Evolutionary conservation across 202 grass and related monocot species (phyloP), one percentile per base, ranked within the genome.

Genomic region (Bolboschoenoplectus hybrid): DNA sequence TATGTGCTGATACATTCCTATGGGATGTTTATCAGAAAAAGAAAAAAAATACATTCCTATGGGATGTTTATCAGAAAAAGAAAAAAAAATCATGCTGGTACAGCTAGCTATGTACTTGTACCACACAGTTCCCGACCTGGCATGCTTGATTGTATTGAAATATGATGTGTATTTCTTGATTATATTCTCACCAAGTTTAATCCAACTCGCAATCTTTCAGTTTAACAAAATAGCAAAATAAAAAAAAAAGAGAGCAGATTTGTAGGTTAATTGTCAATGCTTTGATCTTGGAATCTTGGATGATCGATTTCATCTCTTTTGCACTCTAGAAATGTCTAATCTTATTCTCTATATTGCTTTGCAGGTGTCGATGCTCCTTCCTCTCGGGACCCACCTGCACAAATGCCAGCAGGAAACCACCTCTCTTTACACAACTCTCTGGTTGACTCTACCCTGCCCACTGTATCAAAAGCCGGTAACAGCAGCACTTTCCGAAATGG

Each of bases 281-380:
- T 61, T 61, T 39, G 7, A 19, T 61, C 51, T 80, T 60, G 14
- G 3, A 26, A 26, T 26, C 26, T 36, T 60, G 49, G 43, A 43
- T 2, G 5, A 57, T 58, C 60, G 5, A 39, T 40, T 50, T 26
- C 9, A 19, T 58, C 14, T 43, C 5, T 85, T 67, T 67, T 11
- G 10, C 51, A 71, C 41, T 44, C 36, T 80, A 19, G 53, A 80
- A 41, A 19, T 41, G 13, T 43, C 75, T 80, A 41, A 40, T 26
- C 41, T 85, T 16, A 64, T 62, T 82, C 67, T 61, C 36, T n/a
- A 44, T 34, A 45, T 86, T 34, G 44, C 55, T 92, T 82, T 93
- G 88, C 97, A 99, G 93, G 92, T 87, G 92, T 91, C 87, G 92
- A 99, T 84, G 56, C 92, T 94, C 90, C 92, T 94, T 90, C 89